A percentile compares a stretch with the other conserved stretches of the same genome.
Conservation (phyloP, 208 protist genomes). For the Naegleria gruberi region DNA sequence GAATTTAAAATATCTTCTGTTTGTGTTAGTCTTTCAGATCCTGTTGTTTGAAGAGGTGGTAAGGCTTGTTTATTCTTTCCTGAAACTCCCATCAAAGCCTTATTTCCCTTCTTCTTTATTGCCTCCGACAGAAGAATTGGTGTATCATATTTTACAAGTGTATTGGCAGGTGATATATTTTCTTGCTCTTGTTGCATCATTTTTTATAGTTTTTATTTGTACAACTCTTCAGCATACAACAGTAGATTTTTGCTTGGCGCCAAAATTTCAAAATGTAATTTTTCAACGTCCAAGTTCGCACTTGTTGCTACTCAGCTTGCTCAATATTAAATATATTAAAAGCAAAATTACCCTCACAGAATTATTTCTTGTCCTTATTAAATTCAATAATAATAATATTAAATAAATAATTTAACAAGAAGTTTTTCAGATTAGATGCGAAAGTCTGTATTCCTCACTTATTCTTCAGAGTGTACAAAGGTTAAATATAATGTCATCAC, state of each 20-base stretch:
- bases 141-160: constrained; percentile 58
- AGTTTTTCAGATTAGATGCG: background rate
- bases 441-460: background rate
- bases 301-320: too few relatives aligned
- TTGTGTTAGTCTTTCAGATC: constrained; percentile 28
- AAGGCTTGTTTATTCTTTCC: background rate
- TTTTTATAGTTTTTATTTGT: background rate
- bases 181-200: background rate
- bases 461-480: background rate
- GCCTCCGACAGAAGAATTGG: constrained; percentile 43
- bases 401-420: too few relatives aligned
- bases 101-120: constrained; percentile 33
- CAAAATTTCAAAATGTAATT: too few relatives aligned
- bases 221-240: too few relatives aligned
- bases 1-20: constrained; percentile 72
- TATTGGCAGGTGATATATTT: background rate
- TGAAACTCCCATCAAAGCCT: background rate
- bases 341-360: too few relatives aligned
- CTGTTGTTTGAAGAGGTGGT: background rate
- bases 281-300: too few relatives aligned
- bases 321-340: too few relatives aligned
- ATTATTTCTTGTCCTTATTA: too few relatives aligned
- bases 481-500: background rate
- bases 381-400: too few relatives aligned
- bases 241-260: too few relatives aligned